These are phyloP conservation scores for Pleurotus ostreatus DNA, from an alignment of 768 basidiomycete genomes.

Conservation along the genomic window DNA sequence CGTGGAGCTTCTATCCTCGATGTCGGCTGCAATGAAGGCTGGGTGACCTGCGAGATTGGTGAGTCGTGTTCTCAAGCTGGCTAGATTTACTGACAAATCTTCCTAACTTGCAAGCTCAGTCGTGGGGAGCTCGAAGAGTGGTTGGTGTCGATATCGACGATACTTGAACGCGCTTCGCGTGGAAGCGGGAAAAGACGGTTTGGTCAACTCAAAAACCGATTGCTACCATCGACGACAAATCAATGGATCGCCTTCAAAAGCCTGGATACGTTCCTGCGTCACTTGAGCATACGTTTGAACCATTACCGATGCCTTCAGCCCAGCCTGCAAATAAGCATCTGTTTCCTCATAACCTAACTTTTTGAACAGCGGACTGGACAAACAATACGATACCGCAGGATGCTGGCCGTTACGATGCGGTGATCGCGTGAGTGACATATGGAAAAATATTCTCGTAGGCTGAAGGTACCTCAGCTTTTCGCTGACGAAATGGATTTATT, in stretches of 20 bases:
- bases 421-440: constrained; percentile 61
- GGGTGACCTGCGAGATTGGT: constrained; percentile 85
- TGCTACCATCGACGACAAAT: background rate
- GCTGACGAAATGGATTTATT: constrained; percentile 89
- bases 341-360: constrained; percentile 80
- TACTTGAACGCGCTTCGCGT: constrained; percentile 67
- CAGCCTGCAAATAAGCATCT: constrained; percentile 24
- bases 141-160: constrained; percentile 86
- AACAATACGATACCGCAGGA: constrained; percentile 53
- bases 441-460: no score
- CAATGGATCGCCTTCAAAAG: background rate
- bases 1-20: constrained; percentile 63
- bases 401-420: constrained; percentile 63
- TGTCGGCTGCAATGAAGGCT: constrained; percentile 85
- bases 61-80: constrained; percentile 8
- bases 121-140: constrained; percentile 55
- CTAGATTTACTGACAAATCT: background rate
- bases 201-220: constrained; percentile 65
- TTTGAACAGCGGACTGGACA: constrained; percentile 73
- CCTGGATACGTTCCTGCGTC: constrained; percentile 72
- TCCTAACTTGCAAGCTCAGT: constrained; percentile 46
- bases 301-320: constrained; percentile 61
- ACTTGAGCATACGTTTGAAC: constrained; percentile 71
- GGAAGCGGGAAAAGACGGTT: constrained; percentile 61
- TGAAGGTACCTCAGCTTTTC: constrained; percentile 54